Base-by-base conservation (phyloP, 116 monocot species). In the Trichopus zeylanicus region DNA sequence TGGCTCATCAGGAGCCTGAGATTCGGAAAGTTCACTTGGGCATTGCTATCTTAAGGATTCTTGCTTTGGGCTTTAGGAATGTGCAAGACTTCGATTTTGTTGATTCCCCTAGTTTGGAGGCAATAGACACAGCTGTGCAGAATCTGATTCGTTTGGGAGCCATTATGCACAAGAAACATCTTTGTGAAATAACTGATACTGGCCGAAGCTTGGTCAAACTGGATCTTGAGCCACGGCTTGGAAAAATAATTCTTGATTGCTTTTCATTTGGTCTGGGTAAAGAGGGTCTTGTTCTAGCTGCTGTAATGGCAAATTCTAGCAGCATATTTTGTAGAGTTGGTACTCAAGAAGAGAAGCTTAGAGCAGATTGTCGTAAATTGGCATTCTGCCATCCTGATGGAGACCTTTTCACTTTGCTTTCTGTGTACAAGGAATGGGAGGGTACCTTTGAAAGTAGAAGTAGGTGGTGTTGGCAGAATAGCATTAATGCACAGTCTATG, bases 271-370 rank as follows among this genome's bases (percentile, higher is more conserved):
- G 78, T 23, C 63, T 99, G 61, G 67, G 21, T 10, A 92, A 75
- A 68, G 99, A 99, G 58, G 99, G 99, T 22, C 28, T 99, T 5
- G 78, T 99, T 51, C 88, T 99, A 70, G 92, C 92, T 59, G 80
- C 92, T 57, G 78, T 99, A 16, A 92, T 99, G 92, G 73, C 99
- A 60, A 92, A 92, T 74, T 53, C 81, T 55, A 92, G 92, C 58
- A 92, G 81, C 64, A 92, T 99, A 61, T 99, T 99, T 57, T 99
- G 99, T 49, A 77, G 92, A 57, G 83, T 99, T 58, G 99, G 99
- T 32, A 81, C 60, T 32, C 62, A 78, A 16, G 83, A 82, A 22
- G 78, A 85, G 6, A 99, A 99, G 53, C 67, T 53, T 23, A 88
- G 74, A 72, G 87, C 99, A 3, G 99, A 99, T 56, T 74, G 92